Evolutionary conservation across 768 basidiomycete species (phyloP).

Genomic region (Paxillus involutus): DNA sequence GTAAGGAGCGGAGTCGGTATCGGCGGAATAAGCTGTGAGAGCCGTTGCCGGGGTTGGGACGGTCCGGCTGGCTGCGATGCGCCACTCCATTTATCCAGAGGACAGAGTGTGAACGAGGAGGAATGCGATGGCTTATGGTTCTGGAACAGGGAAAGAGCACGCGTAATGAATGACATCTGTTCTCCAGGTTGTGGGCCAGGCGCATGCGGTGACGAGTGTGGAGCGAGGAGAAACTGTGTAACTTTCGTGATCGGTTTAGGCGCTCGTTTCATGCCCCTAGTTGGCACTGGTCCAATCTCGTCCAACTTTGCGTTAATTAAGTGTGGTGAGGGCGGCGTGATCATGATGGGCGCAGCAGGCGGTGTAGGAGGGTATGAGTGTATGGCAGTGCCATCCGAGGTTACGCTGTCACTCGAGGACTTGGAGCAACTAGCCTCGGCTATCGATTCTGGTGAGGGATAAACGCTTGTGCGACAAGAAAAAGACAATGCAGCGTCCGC

Average conservation of each 20-base stretch:
- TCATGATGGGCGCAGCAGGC: slow-evolving; percentile 30
- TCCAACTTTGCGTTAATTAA: slow-evolving; percentile 30
- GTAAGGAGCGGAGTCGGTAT: slow-evolving; percentile 52
- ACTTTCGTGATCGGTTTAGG: slow-evolving; percentile 24
- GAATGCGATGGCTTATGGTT: slow-evolving; percentile 55
- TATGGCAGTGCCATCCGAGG: slow-evolving; percentile 32
- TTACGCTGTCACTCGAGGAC: slow-evolving; percentile 26
- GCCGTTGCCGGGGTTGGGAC: slow-evolving; percentile 23
- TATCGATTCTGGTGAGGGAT: slow-evolving; percentile 22
- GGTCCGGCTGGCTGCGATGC: slow-evolving; percentile 15
- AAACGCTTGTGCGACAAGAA: slow-evolving; percentile 47
- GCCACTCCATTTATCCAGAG: slow-evolving; percentile 18
- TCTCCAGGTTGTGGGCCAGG: slow-evolving; percentile 28
- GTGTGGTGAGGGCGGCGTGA: slow-evolving; percentile 36
- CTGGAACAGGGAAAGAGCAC: slow-evolving; percentile 49
- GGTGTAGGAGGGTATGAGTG: slow-evolving; percentile 66
- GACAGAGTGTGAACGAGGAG: slow-evolving; percentile 58
- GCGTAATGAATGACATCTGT: slow-evolving; percentile 46
- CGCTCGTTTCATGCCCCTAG: not conserved
- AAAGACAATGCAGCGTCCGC: slow-evolving; percentile 53
- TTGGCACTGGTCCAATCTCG: slow-evolving; percentile 7
- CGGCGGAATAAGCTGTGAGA: slow-evolving; percentile 21
- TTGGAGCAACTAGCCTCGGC: slow-evolving; percentile 8
- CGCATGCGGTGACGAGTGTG: slow-evolving; percentile 40
- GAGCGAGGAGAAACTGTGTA: slow-evolving; percentile 53